Conservation (phyloP, 805 yeast species). For the Saccharomycopsis fermentans region DNA sequence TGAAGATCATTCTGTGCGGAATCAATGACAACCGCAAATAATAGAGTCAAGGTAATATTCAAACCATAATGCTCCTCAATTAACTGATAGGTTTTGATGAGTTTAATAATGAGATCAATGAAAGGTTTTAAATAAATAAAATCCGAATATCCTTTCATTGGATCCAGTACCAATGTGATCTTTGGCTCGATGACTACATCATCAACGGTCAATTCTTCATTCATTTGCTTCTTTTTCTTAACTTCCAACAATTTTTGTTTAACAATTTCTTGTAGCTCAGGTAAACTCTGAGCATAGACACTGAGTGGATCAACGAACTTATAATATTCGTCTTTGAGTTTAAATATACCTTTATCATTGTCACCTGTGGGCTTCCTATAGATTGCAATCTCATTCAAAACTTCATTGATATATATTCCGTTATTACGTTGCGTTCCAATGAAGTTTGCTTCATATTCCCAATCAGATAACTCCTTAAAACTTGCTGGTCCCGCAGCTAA, state of each 20-base stretch:
- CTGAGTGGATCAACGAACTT: conserved; percentile 49
- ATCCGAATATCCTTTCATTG: neutral
- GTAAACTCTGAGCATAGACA: conserved; percentile 24
- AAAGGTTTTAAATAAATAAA: neutral
- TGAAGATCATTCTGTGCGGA: neutral
- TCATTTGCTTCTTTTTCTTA: neutral
- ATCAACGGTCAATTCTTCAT: conserved; percentile 19
- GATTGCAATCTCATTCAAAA: conserved; percentile 48
- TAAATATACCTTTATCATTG: conserved; percentile 57
- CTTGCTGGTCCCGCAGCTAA: conserved; percentile 14
- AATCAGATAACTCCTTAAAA: neutral
- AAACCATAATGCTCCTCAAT: neutral
- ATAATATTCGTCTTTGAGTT: conserved; percentile 39
- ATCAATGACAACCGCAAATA: neutral
- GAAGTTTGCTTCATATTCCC: conserved; percentile 1
- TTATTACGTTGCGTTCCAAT: conserved; percentile 31
- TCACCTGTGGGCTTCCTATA: conserved; percentile 59
- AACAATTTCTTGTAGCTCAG: conserved; percentile 18
- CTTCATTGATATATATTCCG: conserved; percentile 21
- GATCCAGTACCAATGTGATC: neutral
- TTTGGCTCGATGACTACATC: conserved; percentile 13
- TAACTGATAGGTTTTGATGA: neutral
- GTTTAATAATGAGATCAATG: neutral
- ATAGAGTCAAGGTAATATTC: neutral
- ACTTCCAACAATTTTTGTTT: conserved; percentile 18